Evolutionary conservation across 805 yeast genomes (phyloP), one percentile per base, ranked within the genome.

Genomic region (Komagataella populi): DNA sequence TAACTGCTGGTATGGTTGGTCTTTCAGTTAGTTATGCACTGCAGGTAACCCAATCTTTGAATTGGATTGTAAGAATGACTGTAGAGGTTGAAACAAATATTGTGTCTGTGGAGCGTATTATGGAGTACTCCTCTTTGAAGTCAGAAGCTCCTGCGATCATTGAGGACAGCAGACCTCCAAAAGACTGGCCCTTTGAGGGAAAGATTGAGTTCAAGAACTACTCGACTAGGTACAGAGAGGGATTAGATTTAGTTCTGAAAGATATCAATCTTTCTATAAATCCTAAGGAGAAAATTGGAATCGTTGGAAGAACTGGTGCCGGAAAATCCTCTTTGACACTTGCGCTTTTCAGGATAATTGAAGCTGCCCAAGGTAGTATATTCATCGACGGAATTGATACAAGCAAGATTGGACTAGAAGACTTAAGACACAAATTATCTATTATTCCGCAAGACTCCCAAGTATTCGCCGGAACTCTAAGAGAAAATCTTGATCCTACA

Each of bases 61-160:
- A 89, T 66, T 91, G 97, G 97, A 88, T 93, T 67, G 98, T 93
- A 30, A 79, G 99, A 70, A 91, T 90, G 98, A 87, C 97, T 0
- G 99, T 93, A 47, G 99, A 93, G 60, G 96, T 93, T 48, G 99
- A 93, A 67, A 89, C 97, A 10, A 91, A 89, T 67, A 90, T 93
- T 70, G 99, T 93, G 22, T 77, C 84, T 1, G 84, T 81, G 45
- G 89, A 83, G 61, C 74, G 89, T 64, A 74, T 83, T 39, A 56
- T 78, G 47, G 89, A 83, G 56, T 83, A 83, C 60, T 60, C 69
- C 16, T 52, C 56, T 7, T 55, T 68, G 48, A 70, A 70, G 44
- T 73, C 89, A n/a, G 99, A 93, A 70, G 98, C 97, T 6, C 87
- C 72, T 6, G 74, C 71, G 56, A 60, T 74, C 23, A 63, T 81